These are phyloP conservation scores for Annona squamosa DNA, from an alignment of 164 flowering plant genomes.

Conservation along the genomic window DNA sequence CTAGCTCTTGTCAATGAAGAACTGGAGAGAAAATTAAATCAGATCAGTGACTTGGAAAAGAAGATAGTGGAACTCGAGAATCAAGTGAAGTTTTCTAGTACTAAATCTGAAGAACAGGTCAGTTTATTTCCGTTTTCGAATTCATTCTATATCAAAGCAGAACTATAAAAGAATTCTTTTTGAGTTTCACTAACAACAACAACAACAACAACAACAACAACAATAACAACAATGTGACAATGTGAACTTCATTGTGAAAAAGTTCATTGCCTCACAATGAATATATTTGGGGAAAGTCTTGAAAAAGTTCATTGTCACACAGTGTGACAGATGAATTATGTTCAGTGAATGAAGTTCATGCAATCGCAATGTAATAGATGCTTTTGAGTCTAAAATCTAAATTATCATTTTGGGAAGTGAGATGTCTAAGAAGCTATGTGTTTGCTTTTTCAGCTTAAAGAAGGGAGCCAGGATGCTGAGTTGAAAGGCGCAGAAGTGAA, in stretches of 20 bases:
- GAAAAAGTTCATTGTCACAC: too few species aligned
- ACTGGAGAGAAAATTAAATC: conserved; percentile 21
- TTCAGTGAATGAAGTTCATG: too few species aligned
- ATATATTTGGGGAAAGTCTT: too few species aligned
- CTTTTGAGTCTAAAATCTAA: neutral
- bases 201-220: neutral
- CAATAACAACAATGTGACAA: neutral
- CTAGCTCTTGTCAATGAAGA: conserved; percentile 15
- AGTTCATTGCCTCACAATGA: neutral
- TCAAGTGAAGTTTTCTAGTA: conserved; percentile 23
- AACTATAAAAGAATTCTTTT: neutral
- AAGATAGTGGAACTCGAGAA: conserved; percentile 28
- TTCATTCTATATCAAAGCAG: neutral
- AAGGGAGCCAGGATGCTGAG: conserved; percentile 13
- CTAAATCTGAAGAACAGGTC: conserved; percentile 20
- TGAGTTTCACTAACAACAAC: neutral
- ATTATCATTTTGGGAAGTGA: neutral
- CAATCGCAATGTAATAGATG: too few species aligned
- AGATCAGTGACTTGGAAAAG: conserved; percentile 21
- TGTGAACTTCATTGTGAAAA: neutral
- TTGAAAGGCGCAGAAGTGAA: conserved; percentile 47
- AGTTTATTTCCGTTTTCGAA: conserved; percentile 1
- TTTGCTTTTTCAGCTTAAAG: conserved; percentile 34
- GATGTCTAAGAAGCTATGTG: neutral
- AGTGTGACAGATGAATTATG: too few species aligned